Evolutionary conservation across 225 moss, liverwort and hornwort species (phyloP).

Genomic region (Pseudisothecium myosuroides): DNA sequence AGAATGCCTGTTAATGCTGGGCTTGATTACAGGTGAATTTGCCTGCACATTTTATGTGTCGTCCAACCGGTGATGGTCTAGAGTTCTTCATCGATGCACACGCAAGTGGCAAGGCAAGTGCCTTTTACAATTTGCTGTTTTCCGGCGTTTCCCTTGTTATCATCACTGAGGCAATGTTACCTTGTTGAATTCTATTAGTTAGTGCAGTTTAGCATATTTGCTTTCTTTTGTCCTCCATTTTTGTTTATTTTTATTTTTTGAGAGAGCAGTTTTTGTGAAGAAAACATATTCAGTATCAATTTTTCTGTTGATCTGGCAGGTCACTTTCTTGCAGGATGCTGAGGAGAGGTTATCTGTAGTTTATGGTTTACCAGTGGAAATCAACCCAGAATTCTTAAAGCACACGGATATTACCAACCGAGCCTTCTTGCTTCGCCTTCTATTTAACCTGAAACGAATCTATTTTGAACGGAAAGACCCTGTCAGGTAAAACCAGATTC

Average conservation of each 20-base stretch:
- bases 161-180: background rate
- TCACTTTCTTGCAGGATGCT: conserved; percentile 56
- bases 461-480: conserved; percentile 58
- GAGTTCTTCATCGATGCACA: conserved; percentile 59
- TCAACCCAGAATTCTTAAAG: conserved; percentile 47
- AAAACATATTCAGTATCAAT: background rate
- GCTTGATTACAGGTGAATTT: conserved; percentile 44
- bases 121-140: background rate
- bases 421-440: conserved; percentile 48
- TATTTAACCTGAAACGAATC: conserved; percentile 53
- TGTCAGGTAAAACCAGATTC: conserved; percentile 26
- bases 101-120: conserved; percentile 41
- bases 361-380: conserved; percentile 51
- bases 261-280: background rate
- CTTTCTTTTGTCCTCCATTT: background rate
- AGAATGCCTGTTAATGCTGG: conserved; percentile 9
- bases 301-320: conserved; percentile 9
- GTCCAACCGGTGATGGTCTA: conserved; percentile 48
- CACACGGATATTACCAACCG: conserved; percentile 47
- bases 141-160: background rate
- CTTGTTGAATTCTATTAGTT: background rate
- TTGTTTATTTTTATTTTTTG: background rate
- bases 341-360: conserved; percentile 50
- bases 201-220: background rate
- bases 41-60: conserved; percentile 67